Evolutionary conservation across 225 moss, liverwort and hornwort species (phyloP).

Genomic region (Anthoceros angustus): DNA sequence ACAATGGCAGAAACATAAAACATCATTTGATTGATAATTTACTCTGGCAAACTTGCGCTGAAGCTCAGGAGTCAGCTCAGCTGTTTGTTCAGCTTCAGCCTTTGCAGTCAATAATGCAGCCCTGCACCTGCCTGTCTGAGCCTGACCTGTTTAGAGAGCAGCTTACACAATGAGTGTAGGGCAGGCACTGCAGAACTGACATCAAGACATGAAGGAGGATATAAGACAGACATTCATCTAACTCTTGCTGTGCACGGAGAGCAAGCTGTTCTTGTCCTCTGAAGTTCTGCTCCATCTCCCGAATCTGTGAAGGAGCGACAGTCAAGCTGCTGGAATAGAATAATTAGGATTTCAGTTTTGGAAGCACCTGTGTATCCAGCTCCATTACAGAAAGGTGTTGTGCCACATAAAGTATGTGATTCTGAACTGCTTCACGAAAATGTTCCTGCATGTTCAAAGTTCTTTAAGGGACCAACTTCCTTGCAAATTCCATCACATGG

Average conservation of each 20-base stretch:
- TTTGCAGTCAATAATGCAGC: conserved; percentile 23
- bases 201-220: not conserved
- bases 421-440: conserved; percentile 25
- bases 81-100: conserved; percentile 36
- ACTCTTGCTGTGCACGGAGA: conserved; percentile 23
- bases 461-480: too few species aligned
- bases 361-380: conserved; percentile 63
- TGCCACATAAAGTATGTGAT: conserved; percentile 23
- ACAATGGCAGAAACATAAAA: not conserved
- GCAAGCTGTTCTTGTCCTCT: conserved; percentile 18
- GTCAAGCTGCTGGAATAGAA: not conserved
- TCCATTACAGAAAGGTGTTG: conserved; percentile 49
- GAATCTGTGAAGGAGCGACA: conserved; percentile 24
- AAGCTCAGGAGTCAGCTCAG: conserved; percentile 35
- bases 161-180: not conserved
- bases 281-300: conserved; percentile 46
- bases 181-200: not conserved
- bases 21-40: not conserved
- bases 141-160: conserved; percentile 23
- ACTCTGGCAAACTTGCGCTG: conserved; percentile 48
- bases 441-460: conserved; percentile 32
- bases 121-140: conserved; percentile 21
- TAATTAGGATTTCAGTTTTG: not conserved
- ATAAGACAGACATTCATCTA: conserved; percentile 23
- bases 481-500: too few species aligned